phyloP scores from a whole-genome alignment of 2,329 filamentous ascomycete genomes.

The Pleurostoma richardsiae region DNA sequence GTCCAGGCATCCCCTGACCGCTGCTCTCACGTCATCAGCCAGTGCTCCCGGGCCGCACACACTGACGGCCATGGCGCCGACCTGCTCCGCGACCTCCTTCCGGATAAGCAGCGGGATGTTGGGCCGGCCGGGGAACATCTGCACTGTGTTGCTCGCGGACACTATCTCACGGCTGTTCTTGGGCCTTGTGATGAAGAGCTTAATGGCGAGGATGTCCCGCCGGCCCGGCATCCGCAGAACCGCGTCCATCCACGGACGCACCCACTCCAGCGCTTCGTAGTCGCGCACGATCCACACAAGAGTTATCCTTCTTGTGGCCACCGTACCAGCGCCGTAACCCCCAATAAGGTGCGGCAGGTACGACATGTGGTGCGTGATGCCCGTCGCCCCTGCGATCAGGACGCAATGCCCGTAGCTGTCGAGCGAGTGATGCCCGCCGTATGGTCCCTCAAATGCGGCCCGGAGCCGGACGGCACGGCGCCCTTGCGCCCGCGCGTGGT shows the following conservation, averaged over 20 bases:
- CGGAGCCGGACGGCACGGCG: slow-evolving; percentile 53
- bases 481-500: slow-evolving; percentile 55
- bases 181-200: slow-evolving; percentile 86
- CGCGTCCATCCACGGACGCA: slow-evolving; percentile 75
- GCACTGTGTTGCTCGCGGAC: slow-evolving; percentile 72
- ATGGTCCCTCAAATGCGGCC: slow-evolving; percentile 85
- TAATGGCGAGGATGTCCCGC: slow-evolving; percentile 76
- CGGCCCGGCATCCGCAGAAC: slow-evolving; percentile 75
- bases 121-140: slow-evolving; percentile 87
- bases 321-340: slow-evolving; percentile 63
- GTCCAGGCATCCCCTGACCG: slow-evolving; percentile 60
- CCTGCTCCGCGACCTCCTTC: slow-evolving; percentile 75
- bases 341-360: slow-evolving; percentile 75
- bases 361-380: slow-evolving; percentile 91
- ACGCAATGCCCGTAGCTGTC: slow-evolving; percentile 90
- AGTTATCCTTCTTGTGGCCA: slow-evolving; percentile 75
- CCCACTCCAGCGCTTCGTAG: slow-evolving; percentile 87
- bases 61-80: slow-evolving; percentile 84
- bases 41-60: slow-evolving; percentile 73
- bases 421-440: slow-evolving; percentile 76
- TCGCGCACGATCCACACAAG: slow-evolving; percentile 93
- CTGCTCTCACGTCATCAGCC: slow-evolving; percentile 69
- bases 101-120: slow-evolving; percentile 75
- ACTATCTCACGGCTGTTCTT: slow-evolving; percentile 77
- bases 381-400: slow-evolving; percentile 86